Evolutionary conservation across 345 rosid species (phyloP).

Genomic region (Linum trigynum): DNA sequence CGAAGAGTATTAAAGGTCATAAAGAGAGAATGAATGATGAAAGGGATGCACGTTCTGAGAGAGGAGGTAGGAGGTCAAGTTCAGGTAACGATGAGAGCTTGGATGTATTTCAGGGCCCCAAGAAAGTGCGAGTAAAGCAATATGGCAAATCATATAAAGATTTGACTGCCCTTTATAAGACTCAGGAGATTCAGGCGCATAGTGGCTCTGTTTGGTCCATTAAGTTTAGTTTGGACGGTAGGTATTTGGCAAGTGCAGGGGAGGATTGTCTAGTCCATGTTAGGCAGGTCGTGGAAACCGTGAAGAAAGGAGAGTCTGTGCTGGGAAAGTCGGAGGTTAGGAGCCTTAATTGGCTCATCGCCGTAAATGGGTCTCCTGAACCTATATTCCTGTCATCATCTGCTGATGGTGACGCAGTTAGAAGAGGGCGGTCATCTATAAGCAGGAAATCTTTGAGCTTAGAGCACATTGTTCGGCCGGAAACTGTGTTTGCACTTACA

Average conservation of each 20-base stretch:
- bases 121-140: constrained; percentile 54
- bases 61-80: constrained; percentile 23
- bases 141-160: constrained; percentile 66
- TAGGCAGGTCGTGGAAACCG: constrained; percentile 80
- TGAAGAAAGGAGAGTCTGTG: constrained; percentile 16
- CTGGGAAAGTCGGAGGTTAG: constrained; percentile 86
- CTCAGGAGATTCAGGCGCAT: constrained; percentile 91
- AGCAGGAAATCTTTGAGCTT: constrained; percentile 41
- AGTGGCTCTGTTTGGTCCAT: constrained; percentile 93
- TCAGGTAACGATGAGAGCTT: constrained; percentile 28
- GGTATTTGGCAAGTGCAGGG: constrained; percentile 74
- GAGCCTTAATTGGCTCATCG: constrained; percentile 53
- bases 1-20: constrained; percentile 65
- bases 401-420: constrained; percentile 35
- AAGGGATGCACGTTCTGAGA: constrained; percentile 33
- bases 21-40: constrained; percentile 36
- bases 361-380: constrained; percentile 38
- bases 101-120: constrained; percentile 34
- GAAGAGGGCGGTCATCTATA: constrained; percentile 45
- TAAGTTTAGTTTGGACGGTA: constrained; percentile 48
- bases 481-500: constrained; percentile 64
- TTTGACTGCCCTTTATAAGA: constrained; percentile 69
- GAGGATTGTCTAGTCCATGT: constrained; percentile 67
- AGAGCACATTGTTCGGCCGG: constrained; percentile 77
- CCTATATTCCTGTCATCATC: constrained; percentile 32